Percentiles rank a stretch among this genome's conserved stretches.
These are phyloP conservation scores for Tremella fuciformis DNA, from an alignment of 768 basidiomycete genomes.

Conservation along the genomic window DNA sequence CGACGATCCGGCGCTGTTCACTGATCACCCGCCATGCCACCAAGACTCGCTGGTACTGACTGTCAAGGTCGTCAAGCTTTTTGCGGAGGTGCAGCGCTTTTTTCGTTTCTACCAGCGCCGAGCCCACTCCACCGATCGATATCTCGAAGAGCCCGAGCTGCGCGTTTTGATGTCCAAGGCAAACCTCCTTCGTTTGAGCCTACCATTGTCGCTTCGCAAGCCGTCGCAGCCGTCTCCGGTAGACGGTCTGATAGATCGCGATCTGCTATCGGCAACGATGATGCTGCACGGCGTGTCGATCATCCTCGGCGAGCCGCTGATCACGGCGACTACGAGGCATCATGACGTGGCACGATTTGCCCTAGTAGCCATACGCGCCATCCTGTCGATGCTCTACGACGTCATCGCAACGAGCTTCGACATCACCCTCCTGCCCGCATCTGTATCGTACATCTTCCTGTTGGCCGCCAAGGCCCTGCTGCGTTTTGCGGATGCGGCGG, in stretches of 20 bases:
- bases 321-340: not conserved
- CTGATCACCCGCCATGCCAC: not conserved
- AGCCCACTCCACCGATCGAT: not conserved
- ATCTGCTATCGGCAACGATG: not conserved
- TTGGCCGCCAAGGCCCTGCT: conserved; percentile 3
- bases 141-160: conserved; percentile 1
- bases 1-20: not conserved
- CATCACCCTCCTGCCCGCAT: conserved; percentile 1
- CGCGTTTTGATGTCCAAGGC: conserved; percentile 3
- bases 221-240: not conserved
- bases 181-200: not conserved
- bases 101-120: conserved; percentile 8
- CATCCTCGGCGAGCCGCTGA: conserved; percentile 1
- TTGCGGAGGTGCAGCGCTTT: conserved; percentile 1
- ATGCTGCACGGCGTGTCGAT: not conserved
- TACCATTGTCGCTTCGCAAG: not conserved
- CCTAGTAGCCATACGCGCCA: not conserved
- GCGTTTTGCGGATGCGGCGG: not conserved
- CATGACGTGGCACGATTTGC: not conserved
- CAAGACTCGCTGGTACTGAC: not conserved
- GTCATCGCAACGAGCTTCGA: conserved; percentile 2
- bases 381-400: conserved; percentile 7
- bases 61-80: conserved; percentile 8
- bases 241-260: conserved; percentile 1
- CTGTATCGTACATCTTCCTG: conserved; percentile 1